Base-by-base conservation (phyloP, 768 basidiomycete genomes). In the Trametes coccinea region DNA sequence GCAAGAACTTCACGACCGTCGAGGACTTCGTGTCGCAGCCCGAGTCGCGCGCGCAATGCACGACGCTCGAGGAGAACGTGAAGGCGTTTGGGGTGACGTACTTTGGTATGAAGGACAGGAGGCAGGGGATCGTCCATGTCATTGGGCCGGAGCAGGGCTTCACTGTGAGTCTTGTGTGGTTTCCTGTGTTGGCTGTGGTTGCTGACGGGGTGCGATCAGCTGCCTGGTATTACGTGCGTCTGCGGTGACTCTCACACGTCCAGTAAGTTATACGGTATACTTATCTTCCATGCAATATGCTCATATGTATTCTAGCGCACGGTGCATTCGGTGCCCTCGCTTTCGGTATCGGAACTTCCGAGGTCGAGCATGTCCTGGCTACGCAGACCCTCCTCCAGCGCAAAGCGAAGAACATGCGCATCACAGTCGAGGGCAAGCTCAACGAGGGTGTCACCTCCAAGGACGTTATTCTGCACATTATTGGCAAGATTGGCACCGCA, bases 101-200 rank as follows among this genome's bases (percentile, higher is more conserved):
- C 74, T 87, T 86, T 65, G 85, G 85, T 30, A 83, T 87, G 83
- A 80, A 78, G n/a, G 85, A 87, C 69, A 76, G 82, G 66, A 74
- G 85, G 61, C 84, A 87, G 73, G 85, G 78, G 61, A 83, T 81
- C 63, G 80, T 83, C 5, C 84, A 87, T 70, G 80, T 87, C 63
- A 87, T 87, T 67, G 85, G 85, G 33, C 85, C 85, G 39, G 85
- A 87, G 68, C 82, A 87, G 67, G 85, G 84, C 43, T 86, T 87
- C 71, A 86, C 85, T 13, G 78, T 79, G 49, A 11, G 76, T 67
- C 5, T 8, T 39, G 39, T 13, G 13, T 39, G 2, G 10, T 22
- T 10, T 44, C 30, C 2, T 37, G 27, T 33, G n/a, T 34, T 16
- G 29, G 16, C 3, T 17, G 30, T 17, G 40, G 13, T 43, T 45